A percentile compares a stretch with the other conserved stretches of the same genome.
Conservation (phyloP, 2,329 filamentous ascomycete species). For the Trichoderma sp. region DNA sequence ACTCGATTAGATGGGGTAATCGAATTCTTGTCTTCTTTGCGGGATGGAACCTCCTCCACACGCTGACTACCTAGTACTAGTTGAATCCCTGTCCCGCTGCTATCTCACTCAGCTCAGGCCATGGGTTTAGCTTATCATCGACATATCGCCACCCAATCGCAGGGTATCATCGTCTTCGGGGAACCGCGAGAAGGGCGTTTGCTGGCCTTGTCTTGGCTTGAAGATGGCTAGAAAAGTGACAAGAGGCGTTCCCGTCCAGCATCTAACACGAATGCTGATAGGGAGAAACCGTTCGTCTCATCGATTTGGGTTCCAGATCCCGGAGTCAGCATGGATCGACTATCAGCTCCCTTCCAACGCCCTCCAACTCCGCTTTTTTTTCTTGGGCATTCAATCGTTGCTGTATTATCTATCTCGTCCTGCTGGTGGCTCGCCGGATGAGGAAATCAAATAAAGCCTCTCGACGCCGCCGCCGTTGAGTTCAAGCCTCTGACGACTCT, state of each 20-base stretch:
- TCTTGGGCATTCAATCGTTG: background rate
- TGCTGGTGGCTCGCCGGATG: background rate
- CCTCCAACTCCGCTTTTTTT: background rate
- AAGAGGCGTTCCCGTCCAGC: background rate
- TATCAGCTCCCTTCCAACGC: background rate
- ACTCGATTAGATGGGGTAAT: constrained; percentile 48
- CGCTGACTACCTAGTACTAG: background rate
- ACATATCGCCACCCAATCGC: constrained; percentile 2
- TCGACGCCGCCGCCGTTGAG: constrained; percentile 5
- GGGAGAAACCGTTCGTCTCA: background rate
- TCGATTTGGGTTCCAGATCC: background rate
- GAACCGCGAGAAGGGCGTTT: background rate
- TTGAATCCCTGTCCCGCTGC: background rate
- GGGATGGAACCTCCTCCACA: constrained; percentile 11
- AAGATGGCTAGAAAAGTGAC: background rate
- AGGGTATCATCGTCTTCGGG: background rate
- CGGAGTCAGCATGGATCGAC: background rate
- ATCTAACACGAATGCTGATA: background rate
- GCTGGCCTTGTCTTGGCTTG: background rate
- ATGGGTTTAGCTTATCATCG: background rate
- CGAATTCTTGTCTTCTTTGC: background rate
- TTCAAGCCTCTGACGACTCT: constrained; percentile 17
- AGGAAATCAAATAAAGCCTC: constrained; percentile 15
- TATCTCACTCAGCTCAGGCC: background rate
- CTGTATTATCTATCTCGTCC: background rate